These are phyloP conservation scores for Penicillium sp. DNA, from an alignment of 2,329 filamentous ascomycete species.

Conservation along the genomic window DNA sequence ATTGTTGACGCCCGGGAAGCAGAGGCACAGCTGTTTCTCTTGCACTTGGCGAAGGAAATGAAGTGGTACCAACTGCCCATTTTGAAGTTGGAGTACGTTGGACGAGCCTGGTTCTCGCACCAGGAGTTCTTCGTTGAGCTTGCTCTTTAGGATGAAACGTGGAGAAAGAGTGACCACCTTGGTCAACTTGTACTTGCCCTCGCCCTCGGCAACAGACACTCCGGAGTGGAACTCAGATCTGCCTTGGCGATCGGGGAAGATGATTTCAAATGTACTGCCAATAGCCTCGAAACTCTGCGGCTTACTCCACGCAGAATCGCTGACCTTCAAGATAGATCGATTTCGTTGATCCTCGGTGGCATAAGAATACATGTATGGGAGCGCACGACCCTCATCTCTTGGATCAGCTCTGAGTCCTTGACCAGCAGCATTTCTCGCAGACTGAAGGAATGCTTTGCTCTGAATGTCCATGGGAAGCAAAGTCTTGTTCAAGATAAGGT, in stretches of 20 bases:
- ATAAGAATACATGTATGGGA: conserved; percentile 96
- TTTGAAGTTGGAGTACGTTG: conserved; percentile 72
- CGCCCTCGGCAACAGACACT: conserved; percentile 81
- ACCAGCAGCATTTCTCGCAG: conserved; percentile 77
- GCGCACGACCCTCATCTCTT: conserved; percentile 57
- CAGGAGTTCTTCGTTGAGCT: conserved; percentile 81
- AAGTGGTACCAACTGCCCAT: conserved; percentile 77
- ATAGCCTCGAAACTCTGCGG: conserved; percentile 98
- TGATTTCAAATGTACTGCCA: conserved; percentile 84
- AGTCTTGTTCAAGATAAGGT: conserved; percentile 92
- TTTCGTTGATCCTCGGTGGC: conserved; percentile 86
- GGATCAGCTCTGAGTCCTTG: conserved; percentile 63
- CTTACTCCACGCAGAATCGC: conserved; percentile 92
- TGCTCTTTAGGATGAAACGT: conserved; percentile 91
- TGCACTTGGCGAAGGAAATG: conserved; percentile 82
- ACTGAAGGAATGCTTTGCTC: conserved; percentile 83
- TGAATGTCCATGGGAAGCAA: conserved; percentile 84
- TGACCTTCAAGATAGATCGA: conserved; percentile 80
- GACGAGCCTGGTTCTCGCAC: conserved; percentile 91
- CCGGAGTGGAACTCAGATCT: conserved; percentile 85
- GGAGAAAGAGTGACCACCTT: conserved; percentile 93
- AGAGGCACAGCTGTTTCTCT: conserved; percentile 86
- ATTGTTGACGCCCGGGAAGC: conserved; percentile 91
- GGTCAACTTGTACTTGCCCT: conserved; percentile 96
- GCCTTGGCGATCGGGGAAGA: conserved; percentile 69